Evolutionary conservation across 2,329 filamentous ascomycete species (phyloP).

Genomic region (Lasiodiplodia theobromae): DNA sequence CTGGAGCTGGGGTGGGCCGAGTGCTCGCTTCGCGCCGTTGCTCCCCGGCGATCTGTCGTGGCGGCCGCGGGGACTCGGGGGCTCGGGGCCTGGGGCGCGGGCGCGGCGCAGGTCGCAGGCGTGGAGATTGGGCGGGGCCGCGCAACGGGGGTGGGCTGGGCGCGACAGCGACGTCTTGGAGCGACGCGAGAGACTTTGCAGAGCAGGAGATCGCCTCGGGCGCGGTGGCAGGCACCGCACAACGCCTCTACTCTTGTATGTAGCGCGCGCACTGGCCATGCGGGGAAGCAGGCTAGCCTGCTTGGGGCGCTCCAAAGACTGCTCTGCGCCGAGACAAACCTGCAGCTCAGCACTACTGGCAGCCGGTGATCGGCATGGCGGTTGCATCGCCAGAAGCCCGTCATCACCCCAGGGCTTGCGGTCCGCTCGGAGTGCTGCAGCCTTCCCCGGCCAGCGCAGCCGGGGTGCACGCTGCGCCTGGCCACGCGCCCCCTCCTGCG

Average conservation of each 20-base stretch:
- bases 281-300: slow-evolving; percentile 24
- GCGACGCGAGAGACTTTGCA: slow-evolving; percentile 3
- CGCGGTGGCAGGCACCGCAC: slow-evolving; percentile 10
- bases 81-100: slow-evolving; percentile 1
- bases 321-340: slow-evolving; percentile 20
- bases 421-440: slow-evolving; percentile 22
- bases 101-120: slow-evolving; percentile 7
- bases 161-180: not conserved
- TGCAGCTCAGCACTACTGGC: slow-evolving; percentile 18
- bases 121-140: not conserved
- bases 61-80: slow-evolving; percentile 22
- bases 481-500: slow-evolving; percentile 21
- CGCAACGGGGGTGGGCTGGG: not conserved
- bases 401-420: slow-evolving; percentile 24
- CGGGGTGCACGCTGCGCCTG: slow-evolving; percentile 22
- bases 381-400: slow-evolving; percentile 27
- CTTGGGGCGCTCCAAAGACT: slow-evolving; percentile 14
- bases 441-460: slow-evolving; percentile 8
- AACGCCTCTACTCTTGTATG: slow-evolving; percentile 25
- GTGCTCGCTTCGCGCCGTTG: slow-evolving; percentile 26
- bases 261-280: slow-evolving; percentile 17
- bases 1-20: slow-evolving; percentile 27
- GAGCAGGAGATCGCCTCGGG: slow-evolving; percentile 3
- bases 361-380: slow-evolving; percentile 24
- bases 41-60: slow-evolving; percentile 25